Evolutionary conservation across 768 basidiomycete genomes (phyloP).

Genomic region (Phaffia australis): DNA sequence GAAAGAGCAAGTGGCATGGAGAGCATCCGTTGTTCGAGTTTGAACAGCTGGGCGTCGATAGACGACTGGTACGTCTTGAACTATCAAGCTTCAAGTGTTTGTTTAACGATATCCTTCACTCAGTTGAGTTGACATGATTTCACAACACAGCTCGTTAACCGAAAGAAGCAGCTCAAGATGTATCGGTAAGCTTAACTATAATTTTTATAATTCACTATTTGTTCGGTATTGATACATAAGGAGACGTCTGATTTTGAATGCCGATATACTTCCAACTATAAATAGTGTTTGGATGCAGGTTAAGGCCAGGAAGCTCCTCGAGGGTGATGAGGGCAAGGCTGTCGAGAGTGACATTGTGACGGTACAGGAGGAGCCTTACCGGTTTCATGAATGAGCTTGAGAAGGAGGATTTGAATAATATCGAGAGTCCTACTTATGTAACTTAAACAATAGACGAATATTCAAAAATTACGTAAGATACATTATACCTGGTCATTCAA

Average conservation of each 20-base stretch:
- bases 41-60: conserved; percentile 79
- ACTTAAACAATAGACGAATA: too few relatives aligned
- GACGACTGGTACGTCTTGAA: conserved; percentile 48
- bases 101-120: neutral
- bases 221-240: too few relatives aligned
- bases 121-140: neutral
- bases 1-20: conserved; percentile 35
- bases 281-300: conserved; percentile 40
- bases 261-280: too few relatives aligned
- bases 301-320: conserved; percentile 34
- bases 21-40: conserved; percentile 60
- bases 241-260: conserved; percentile 23
- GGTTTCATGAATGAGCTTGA: too few relatives aligned
- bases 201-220: neutral
- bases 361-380: neutral
- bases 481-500: too few relatives aligned
- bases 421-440: too few relatives aligned
- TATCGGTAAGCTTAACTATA: conserved; percentile 46
- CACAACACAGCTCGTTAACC: conserved; percentile 57
- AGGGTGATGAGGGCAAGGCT: neutral
- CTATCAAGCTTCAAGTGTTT: too few relatives aligned
- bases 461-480: too few relatives aligned
- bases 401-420: too few relatives aligned
- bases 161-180: conserved; percentile 93
- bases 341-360: neutral